Evolutionary conservation across 1,139 yeast genomes (phyloP).

Genomic region (Pichia sp.): DNA sequence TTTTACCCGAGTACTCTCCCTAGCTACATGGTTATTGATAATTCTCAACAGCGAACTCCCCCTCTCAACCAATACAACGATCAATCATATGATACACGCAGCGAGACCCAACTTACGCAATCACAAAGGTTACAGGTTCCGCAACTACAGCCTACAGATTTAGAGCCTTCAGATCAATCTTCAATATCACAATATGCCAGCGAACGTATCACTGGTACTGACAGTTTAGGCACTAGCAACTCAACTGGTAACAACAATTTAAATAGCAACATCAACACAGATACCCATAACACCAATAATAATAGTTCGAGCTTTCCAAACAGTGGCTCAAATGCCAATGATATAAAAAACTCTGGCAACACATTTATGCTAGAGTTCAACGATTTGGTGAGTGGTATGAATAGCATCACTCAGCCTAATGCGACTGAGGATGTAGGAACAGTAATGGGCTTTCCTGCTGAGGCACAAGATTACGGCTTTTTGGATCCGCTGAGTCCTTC

Average conservation of each 20-base stretch:
- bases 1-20: not conserved
- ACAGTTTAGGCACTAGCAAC: too few relatives aligned
- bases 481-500: conserved; percentile 35
- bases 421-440: not conserved
- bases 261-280: not conserved
- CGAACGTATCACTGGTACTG: not conserved
- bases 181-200: not conserved
- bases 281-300: not conserved
- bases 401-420: conserved; percentile 8
- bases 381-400: conserved; percentile 15
- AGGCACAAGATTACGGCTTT: conserved; percentile 15
- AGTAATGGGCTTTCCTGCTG: conserved; percentile 11
- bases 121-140: not conserved
- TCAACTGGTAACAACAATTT: not conserved
- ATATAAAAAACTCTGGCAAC: not conserved
- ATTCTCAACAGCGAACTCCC: not conserved
- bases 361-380: conserved; percentile 16
- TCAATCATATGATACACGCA: not conserved
- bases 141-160: not conserved
- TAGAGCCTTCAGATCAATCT: not conserved
- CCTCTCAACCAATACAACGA: not conserved
- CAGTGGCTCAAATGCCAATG: not conserved
- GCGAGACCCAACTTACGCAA: not conserved
- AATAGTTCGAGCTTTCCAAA: not conserved
- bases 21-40: conserved; percentile 4